These are phyloP conservation scores for Ceratocystis ficicola DNA, from an alignment of 2,329 filamentous ascomycete species.

Conservation along the genomic window DNA sequence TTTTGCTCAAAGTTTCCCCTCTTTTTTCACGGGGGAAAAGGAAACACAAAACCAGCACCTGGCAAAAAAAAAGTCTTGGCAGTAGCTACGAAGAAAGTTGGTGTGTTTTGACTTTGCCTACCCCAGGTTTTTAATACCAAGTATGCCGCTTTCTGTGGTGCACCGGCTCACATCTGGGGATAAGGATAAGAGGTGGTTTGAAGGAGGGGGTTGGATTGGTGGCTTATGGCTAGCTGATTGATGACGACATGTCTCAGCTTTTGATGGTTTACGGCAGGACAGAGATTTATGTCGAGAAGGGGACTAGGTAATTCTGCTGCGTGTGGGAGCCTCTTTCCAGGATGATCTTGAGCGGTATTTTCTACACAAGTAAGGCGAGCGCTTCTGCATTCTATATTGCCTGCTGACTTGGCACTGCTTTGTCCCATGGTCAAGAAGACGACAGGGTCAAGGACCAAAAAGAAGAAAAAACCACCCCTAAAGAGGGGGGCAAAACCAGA, in stretches of 20 bases:
- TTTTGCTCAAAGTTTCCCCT: not conserved
- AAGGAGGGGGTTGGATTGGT: not conserved
- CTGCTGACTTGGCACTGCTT: not conserved
- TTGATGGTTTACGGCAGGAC: not conserved
- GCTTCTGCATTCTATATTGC: not conserved
- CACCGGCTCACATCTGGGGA: not conserved
- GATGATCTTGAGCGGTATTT: not conserved
- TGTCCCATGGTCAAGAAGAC: not conserved
- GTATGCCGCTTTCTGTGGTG: not conserved
- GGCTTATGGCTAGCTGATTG: not conserved
- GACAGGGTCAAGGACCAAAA: not conserved
- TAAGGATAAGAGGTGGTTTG: not conserved
- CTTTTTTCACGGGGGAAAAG: not conserved
- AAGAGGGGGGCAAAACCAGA: not conserved
- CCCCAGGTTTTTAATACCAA: not conserved
- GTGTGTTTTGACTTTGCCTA: slow-evolving; percentile 1
- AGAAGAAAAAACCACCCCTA: not conserved
- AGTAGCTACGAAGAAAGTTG: not conserved
- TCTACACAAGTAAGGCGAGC: not conserved
- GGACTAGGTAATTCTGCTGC: not conserved
- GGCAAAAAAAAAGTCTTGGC: slow-evolving; percentile 3
- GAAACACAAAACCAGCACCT: not conserved
- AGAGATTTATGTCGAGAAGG: not conserved
- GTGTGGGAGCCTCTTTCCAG: not conserved
- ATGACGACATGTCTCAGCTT: not conserved